These are phyloP conservation scores for Martensiomyces pterosporus DNA, from an alignment of 192 early-diverging fungal species.

Conservation along the genomic window DNA sequence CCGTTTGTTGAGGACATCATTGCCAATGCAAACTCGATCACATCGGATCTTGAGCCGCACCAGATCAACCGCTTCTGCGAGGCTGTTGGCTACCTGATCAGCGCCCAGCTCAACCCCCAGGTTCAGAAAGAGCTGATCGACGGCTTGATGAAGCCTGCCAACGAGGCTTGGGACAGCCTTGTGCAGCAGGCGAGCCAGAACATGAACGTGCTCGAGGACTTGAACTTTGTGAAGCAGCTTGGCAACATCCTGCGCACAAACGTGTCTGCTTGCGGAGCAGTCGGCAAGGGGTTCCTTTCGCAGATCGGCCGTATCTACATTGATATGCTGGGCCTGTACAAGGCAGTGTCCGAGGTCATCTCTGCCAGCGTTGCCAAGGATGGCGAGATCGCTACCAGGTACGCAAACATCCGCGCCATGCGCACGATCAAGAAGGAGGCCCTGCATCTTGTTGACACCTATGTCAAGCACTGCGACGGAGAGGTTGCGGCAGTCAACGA, in stretches of 20 bases:
- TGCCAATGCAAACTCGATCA: constrained; percentile 70
- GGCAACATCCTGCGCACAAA: constrained; percentile 95
- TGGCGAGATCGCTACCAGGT: constrained; percentile 86
- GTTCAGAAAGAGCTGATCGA: constrained; percentile 78
- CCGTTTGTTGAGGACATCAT: constrained; percentile 99
- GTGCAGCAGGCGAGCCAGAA: constrained; percentile 76
- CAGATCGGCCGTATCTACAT: constrained; percentile 89
- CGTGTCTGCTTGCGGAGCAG: constrained; percentile 81
- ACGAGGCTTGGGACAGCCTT: constrained; percentile 80
- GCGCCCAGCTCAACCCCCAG: constrained; percentile 78
- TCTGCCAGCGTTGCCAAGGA: constrained; percentile 69
- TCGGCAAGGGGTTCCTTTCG: constrained; percentile 82
- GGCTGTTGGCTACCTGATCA: constrained; percentile 97
- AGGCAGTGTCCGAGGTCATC: constrained; percentile 79
- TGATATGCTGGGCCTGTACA: constrained; percentile 89
- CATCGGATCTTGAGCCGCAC: constrained; percentile 83
- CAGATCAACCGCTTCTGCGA: constrained; percentile 99
- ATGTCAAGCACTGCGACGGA: constrained; percentile 78
- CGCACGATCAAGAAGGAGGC: constrained; percentile 97
- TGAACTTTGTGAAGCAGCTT: constrained; percentile 81
- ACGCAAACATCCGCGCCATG: constrained; percentile 83
- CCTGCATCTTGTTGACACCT: constrained; percentile 88
- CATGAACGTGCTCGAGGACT: constrained; percentile 65
- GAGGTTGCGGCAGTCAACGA: constrained; percentile 74
- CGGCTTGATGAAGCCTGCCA: constrained; percentile 86